phyloP scores from a whole-genome alignment of 1,284 basidiomycete genomes.

The Ustilago esculenta region DNA sequence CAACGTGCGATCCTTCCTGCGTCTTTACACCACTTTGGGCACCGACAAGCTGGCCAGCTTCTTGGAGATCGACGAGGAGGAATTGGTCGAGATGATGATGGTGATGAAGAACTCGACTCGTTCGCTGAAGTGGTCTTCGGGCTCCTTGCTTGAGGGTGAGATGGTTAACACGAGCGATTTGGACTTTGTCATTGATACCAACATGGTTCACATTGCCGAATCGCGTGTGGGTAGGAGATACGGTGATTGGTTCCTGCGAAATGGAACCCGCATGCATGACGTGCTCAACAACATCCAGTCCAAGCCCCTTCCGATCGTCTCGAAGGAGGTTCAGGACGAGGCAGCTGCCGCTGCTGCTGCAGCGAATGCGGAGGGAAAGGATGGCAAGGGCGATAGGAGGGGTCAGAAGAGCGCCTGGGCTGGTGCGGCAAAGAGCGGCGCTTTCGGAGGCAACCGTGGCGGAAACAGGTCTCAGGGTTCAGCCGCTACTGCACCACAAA shows the following conservation, averaged over 20 bases:
- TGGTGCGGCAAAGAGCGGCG: conserved; percentile 1
- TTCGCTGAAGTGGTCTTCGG: conserved; percentile 75
- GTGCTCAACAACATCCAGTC: conserved; percentile 50
- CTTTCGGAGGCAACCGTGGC: neutral
- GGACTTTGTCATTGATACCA: conserved; percentile 93
- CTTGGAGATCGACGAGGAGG: conserved; percentile 85
- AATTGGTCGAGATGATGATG: conserved; percentile 96
- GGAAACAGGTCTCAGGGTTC: neutral
- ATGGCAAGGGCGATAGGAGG: conserved; percentile 1
- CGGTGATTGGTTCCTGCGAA: conserved; percentile 94
- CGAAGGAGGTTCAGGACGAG: conserved; percentile 33
- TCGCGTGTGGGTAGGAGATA: conserved; percentile 89
- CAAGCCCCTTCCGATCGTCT: conserved; percentile 56
- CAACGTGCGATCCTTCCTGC: conserved; percentile 88
- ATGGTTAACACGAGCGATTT: conserved; percentile 89
- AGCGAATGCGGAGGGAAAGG: neutral
- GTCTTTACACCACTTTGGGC: conserved; percentile 92
- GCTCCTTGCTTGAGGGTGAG: conserved; percentile 80
- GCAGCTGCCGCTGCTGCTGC: conserved; percentile 12
- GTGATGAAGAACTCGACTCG: conserved; percentile 83
- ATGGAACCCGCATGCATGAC: conserved; percentile 61
- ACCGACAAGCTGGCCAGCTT: conserved; percentile 90
- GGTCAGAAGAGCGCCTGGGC: conserved; percentile 15
- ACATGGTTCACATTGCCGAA: conserved; percentile 95
- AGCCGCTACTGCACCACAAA: neutral